Conservation (phyloP, 805 yeast genomes). For the Saccharomyces mikatae region DNA sequence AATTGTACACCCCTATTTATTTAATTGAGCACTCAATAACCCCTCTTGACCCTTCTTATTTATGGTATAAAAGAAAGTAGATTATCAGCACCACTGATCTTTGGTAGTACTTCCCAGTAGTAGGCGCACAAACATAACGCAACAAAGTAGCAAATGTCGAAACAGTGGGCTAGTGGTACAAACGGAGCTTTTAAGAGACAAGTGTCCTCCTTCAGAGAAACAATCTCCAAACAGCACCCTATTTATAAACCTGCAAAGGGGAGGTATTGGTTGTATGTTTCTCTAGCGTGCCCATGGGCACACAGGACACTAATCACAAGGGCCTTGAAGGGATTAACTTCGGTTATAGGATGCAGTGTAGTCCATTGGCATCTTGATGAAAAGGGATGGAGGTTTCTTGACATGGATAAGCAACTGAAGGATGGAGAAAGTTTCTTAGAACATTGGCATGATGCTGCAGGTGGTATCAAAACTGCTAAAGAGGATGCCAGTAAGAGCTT, state of each 20-base stretch:
- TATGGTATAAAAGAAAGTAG: neutral
- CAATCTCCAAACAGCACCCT: constrained; percentile 49
- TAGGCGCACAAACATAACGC: neutral
- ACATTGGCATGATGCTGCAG: constrained; percentile 4
- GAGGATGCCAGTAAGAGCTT: constrained; percentile 9
- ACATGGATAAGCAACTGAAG: neutral
- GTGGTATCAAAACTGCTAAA: constrained; percentile 6
- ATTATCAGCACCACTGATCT: neutral
- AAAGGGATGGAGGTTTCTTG: constrained; percentile 76
- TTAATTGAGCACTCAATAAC: neutral
- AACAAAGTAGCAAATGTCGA: constrained; percentile 14
- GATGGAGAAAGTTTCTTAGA: neutral
- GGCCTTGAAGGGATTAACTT: constrained; percentile 59
- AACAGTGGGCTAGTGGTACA: constrained; percentile 27
- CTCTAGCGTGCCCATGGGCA: constrained; percentile 93
- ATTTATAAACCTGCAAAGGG: constrained; percentile 64
- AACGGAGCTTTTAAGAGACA: constrained; percentile 52
- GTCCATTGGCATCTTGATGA: constrained; percentile 89
- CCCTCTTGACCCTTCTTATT: neutral
- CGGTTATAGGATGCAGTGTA: constrained; percentile 58
- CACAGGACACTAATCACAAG: constrained; percentile 74
- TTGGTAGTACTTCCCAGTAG: neutral
- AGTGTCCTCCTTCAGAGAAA: constrained; percentile 53
- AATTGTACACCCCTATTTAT: neutral
- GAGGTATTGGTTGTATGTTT: constrained; percentile 82